A percentile compares a stretch with the other conserved stretches of the same genome.
phyloP scores from a whole-genome alignment of 345 rosid species.

The Eucalyptus erythrocorys region DNA sequence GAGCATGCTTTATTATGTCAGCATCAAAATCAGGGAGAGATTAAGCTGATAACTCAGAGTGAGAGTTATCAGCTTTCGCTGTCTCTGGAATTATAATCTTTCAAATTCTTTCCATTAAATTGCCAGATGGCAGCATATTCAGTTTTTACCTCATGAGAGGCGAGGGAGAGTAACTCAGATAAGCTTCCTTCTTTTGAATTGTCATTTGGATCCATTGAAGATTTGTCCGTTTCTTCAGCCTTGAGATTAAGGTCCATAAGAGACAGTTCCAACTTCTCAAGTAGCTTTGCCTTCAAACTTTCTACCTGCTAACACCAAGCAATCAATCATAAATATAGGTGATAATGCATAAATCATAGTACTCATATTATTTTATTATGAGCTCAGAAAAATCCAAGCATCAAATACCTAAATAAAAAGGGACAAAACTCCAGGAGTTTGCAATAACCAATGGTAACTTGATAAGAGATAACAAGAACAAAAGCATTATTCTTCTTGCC shows the following conservation, averaged over 20 bases:
- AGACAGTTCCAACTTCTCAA: conserved; percentile 88
- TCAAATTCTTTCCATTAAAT: not conserved
- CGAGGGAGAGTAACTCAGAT: conserved; percentile 16
- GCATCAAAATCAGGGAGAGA: not conserved
- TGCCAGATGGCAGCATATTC: not conserved
- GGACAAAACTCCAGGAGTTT: not conserved
- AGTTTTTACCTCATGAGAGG: conserved; percentile 47
- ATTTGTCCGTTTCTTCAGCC: conserved; percentile 25
- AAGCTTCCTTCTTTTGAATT: conserved; percentile 21
- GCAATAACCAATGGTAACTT: not conserved
- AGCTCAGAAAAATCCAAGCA: not conserved
- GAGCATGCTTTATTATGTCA: not conserved
- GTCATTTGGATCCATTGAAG: conserved; percentile 22
- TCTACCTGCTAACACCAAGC: conserved; percentile 47
- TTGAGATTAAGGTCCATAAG: conserved; percentile 63
- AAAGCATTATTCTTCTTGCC: not conserved
- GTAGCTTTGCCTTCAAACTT: conserved; percentile 66
- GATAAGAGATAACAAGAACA: not conserved
- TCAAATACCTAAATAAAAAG: not conserved
- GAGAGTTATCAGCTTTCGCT: not conserved
- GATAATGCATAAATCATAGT: not conserved
- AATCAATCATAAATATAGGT: not conserved
- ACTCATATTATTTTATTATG: not conserved
- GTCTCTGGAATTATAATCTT: not conserved
- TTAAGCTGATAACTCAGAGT: not conserved